A percentile compares a stretch with the other conserved stretches of the same genome.
phyloP scores from a whole-genome alignment of 106 monocot genomes.

The Dioscorea alata region DNA sequence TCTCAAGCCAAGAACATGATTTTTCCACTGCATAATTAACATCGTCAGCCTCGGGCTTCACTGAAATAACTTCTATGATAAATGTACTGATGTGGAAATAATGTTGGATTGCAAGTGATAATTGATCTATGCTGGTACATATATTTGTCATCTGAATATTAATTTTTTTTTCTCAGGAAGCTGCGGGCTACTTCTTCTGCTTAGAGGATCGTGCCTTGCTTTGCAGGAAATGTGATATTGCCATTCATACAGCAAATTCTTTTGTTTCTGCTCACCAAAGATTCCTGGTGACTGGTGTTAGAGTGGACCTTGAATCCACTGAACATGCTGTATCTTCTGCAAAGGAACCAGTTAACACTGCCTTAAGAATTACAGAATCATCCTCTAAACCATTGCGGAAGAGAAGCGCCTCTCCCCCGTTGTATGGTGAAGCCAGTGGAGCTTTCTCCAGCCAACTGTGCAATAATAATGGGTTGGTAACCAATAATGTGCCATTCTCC shows the following conservation, averaged over 20 bases:
- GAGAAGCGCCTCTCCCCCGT: slow-evolving; percentile 5
- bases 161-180: slow-evolving; percentile 44
- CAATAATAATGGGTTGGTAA: background rate
- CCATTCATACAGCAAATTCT: slow-evolving; percentile 68
- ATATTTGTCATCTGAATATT: background rate
- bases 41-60: too few species aligned
- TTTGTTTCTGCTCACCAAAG: slow-evolving; percentile 69
- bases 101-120: too few species aligned
- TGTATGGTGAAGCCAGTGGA: slow-evolving; percentile 23
- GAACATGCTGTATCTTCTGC: slow-evolving; percentile 25
- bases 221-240: slow-evolving; percentile 73
- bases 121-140: too few species aligned
- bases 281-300: slow-evolving; percentile 79
- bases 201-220: slow-evolving; percentile 85
- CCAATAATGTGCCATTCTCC: slow-evolving; percentile 22
- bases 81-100: too few species aligned
- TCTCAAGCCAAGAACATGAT: too few species aligned
- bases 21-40: too few species aligned
- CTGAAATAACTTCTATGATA: too few species aligned
- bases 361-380: slow-evolving; percentile 6
- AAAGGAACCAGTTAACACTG: slow-evolving; percentile 14
- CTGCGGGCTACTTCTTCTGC: slow-evolving; percentile 83
- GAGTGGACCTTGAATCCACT: slow-evolving; percentile 55
- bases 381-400: slow-evolving; percentile 11
- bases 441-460: slow-evolving; percentile 9